These are phyloP conservation scores for Flagelloscypha sp. DNA, from an alignment of 768 basidiomycete species.

Conservation along the genomic window DNA sequence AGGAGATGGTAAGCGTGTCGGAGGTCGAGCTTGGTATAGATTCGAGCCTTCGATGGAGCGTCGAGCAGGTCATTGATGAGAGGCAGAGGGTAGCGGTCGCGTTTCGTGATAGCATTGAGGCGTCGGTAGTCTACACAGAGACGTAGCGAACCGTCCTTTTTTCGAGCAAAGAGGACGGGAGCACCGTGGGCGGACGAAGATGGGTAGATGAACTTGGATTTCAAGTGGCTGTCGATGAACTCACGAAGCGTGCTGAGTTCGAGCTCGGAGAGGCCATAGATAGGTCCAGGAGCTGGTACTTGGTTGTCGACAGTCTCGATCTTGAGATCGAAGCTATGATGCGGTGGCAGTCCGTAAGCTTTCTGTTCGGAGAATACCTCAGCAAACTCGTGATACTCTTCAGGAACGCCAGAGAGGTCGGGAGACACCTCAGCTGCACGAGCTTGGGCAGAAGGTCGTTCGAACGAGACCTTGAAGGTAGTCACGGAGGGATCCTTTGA, in stretches of 20 bases:
- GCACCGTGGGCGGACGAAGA: conserved; percentile 23
- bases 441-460: no score
- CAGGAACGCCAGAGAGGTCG: no score
- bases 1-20: conserved; percentile 28
- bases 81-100: conserved; percentile 22
- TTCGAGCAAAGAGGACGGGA: conserved; percentile 24
- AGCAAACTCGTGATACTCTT: no score
- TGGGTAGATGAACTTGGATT: conserved; percentile 25
- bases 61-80: conserved; percentile 24
- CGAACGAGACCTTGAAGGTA: no score
- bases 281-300: conserved; percentile 13
- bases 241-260: conserved; percentile 25
- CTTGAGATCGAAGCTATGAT: conserved; percentile 25
- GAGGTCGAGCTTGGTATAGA: conserved; percentile 29
- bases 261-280: conserved; percentile 20
- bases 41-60: conserved; percentile 16
- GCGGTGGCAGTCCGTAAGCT: conserved; percentile 24
- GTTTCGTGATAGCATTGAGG: conserved; percentile 22
- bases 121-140: conserved; percentile 25
- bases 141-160: conserved; percentile 25
- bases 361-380: no score
- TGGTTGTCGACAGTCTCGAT: conserved; percentile 26
- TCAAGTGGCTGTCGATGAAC: conserved; percentile 29
- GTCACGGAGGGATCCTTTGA: no score
- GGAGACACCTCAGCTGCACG: no score